phyloP scores from a whole-genome alignment of 768 basidiomycete species.

The Lyophyllum semitale region DNA sequence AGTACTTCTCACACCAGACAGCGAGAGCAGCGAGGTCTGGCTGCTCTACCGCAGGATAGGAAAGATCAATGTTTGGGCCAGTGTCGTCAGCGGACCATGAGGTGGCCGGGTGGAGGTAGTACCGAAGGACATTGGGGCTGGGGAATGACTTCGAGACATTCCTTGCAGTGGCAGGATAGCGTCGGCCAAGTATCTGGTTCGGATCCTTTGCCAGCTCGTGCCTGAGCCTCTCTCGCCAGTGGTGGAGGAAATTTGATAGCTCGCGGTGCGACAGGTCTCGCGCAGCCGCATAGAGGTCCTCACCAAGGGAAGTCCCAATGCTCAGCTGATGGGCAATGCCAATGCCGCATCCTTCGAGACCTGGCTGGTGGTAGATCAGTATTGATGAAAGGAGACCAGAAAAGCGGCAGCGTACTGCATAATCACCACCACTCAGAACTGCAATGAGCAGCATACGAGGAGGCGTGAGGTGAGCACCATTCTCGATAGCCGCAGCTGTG shows the following conservation, averaged over 20 bases:
- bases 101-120: slow-evolving; percentile 59
- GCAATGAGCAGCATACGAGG: slow-evolving; percentile 35
- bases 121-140: slow-evolving; percentile 48
- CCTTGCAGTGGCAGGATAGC: slow-evolving; percentile 47
- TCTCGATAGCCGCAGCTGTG: slow-evolving; percentile 16
- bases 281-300: slow-evolving; percentile 46
- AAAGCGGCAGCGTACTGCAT: slow-evolving; percentile 29
- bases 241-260: slow-evolving; percentile 2
- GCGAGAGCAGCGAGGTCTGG: slow-evolving; percentile 48
- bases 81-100: slow-evolving; percentile 35
- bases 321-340: slow-evolving; percentile 54
- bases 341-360: slow-evolving; percentile 45
- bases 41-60: not conserved
- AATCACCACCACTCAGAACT: slow-evolving; percentile 35
- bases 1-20: slow-evolving; percentile 58
- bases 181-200: slow-evolving; percentile 41
- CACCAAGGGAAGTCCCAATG: slow-evolving; percentile 59
- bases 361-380: slow-evolving; percentile 3
- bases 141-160: slow-evolving; percentile 53
- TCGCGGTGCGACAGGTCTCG: not conserved
- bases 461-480: slow-evolving; percentile 24
- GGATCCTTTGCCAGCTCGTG: slow-evolving; percentile 2
- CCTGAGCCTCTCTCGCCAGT: slow-evolving; percentile 9
- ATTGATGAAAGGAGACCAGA: not conserved
- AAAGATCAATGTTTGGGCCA: slow-evolving; percentile 34